These are phyloP conservation scores for Blastobotrys aristatus DNA, from an alignment of 1,139 yeast species.

Conservation along the genomic window DNA sequence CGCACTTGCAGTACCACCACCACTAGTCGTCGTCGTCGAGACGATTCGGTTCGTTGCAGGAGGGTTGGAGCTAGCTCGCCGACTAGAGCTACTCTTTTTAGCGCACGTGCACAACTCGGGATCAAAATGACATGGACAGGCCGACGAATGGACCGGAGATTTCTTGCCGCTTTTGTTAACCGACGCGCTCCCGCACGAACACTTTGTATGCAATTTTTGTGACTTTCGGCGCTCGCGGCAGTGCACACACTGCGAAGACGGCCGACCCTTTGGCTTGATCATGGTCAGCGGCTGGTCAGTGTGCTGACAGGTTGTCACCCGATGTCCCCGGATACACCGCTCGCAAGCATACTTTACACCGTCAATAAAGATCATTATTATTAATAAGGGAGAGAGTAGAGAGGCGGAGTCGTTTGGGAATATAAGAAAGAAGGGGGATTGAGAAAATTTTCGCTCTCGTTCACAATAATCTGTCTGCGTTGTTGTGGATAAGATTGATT, in stretches of 20 bases:
- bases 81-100: constrained; percentile 26
- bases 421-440: not conserved
- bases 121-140: constrained; percentile 54
- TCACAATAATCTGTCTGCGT: too few species aligned
- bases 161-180: constrained; percentile 16
- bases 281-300: constrained; percentile 83
- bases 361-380: constrained; percentile 85
- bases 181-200: constrained; percentile 57
- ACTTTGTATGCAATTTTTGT: constrained; percentile 64
- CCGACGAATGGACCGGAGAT: constrained; percentile 34
- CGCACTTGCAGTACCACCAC: not conserved
- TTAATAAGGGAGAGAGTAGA: constrained; percentile 26
- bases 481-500: too few species aligned
- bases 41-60: too few species aligned
- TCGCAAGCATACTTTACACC: constrained; percentile 95
- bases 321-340: constrained; percentile 91
- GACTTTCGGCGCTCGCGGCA: constrained; percentile 75
- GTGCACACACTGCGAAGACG: constrained; percentile 85
- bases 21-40: not conserved
- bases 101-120: constrained; percentile 56
- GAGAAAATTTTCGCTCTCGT: not conserved
- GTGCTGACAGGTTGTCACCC: constrained; percentile 91
- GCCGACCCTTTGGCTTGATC: constrained; percentile 96
- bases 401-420: constrained; percentile 32
- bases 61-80: constrained; percentile 17